Conservation (phyloP, 1,284 basidiomycete species). For the Kwoniella shivajii region DNA sequence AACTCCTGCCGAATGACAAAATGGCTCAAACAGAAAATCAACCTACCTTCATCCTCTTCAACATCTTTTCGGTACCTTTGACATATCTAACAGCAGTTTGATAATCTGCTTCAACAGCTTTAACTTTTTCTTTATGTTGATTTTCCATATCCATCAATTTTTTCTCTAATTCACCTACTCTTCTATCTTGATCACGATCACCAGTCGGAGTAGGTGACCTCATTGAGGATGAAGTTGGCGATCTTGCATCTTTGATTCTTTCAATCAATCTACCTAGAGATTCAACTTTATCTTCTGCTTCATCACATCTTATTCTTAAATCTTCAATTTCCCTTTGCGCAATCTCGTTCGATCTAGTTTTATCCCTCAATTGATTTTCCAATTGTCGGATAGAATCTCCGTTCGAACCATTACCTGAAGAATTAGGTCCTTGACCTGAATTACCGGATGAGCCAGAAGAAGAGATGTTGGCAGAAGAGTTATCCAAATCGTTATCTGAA, state of each 20-base stretch:
- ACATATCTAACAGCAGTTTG: conserved; percentile 58
- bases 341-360: conserved; percentile 69
- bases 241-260: conserved; percentile 59
- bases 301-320: conserved; percentile 65
- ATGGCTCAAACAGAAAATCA: conserved; percentile 14
- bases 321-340: conserved; percentile 54
- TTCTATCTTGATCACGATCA: conserved; percentile 58
- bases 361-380: conserved; percentile 72
- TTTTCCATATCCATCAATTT: conserved; percentile 78
- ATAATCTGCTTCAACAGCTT: conserved; percentile 91
- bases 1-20: background rate
- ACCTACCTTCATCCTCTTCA: conserved; percentile 84
- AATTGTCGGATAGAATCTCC: conserved; percentile 62
- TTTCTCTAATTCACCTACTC: conserved; percentile 60
- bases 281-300: conserved; percentile 70
- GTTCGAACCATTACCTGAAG: background rate
- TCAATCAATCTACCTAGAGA: conserved; percentile 69
- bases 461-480: conserved; percentile 24
- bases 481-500: conserved; percentile 66
- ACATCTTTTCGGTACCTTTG: conserved; percentile 98
- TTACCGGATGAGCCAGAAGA: too few species aligned
- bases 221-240: conserved; percentile 41
- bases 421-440: background rate
- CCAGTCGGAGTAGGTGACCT: conserved; percentile 40
- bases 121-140: conserved; percentile 64